Percentiles rank a stretch among this genome's conserved stretches.
Evolutionary conservation across 179 eudicot species (phyloP).

Genomic region (Beta lomatogona): DNA sequence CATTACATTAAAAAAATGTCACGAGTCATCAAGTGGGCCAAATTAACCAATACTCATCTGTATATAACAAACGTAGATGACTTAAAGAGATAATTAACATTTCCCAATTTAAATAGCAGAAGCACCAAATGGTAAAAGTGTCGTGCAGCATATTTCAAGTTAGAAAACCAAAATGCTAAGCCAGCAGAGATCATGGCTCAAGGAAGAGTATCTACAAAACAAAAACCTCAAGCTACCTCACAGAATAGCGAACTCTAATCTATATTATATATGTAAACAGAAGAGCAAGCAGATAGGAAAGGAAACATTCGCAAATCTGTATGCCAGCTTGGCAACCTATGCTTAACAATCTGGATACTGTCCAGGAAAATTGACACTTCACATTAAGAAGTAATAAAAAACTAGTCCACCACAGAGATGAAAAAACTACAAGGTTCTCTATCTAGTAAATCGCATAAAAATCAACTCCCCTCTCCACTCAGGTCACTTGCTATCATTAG

Average conservation of each 20-base stretch:
- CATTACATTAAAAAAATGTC: background rate
- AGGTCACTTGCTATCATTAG: background rate
- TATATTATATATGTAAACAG: background rate
- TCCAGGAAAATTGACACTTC: background rate
- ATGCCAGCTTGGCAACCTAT: background rate
- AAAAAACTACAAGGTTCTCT: background rate
- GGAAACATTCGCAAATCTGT: background rate
- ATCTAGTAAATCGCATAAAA: background rate
- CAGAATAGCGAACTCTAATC: background rate
- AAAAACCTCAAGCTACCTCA: background rate
- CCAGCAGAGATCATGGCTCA: background rate
- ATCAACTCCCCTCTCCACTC: background rate
- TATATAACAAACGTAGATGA: background rate
- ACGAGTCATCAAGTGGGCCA: background rate
- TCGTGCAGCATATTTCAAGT: background rate
- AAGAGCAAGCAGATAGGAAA: background rate
- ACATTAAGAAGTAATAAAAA: background rate
- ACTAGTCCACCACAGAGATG: background rate
- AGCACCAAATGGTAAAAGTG: background rate
- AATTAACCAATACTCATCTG: background rate
- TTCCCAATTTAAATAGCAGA: background rate
- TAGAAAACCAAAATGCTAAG: too few species aligned
- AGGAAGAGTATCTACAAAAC: background rate
- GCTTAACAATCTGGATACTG: background rate
- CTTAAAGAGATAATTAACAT: background rate